Conservation (phyloP, 768 basidiomycete species). For the Imleria badia region DNA sequence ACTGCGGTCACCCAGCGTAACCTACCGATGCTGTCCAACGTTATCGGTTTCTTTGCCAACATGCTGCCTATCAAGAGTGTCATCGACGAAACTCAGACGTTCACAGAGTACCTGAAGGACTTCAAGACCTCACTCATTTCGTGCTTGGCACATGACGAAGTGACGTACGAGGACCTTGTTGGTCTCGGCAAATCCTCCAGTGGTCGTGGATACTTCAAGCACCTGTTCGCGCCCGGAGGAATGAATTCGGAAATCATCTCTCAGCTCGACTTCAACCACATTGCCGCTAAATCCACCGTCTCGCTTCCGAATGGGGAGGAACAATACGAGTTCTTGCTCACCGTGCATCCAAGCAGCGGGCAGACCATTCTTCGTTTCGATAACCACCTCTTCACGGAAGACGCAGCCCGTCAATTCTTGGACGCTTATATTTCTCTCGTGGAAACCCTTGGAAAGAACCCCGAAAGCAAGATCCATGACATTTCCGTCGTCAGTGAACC, state of each 20-base stretch:
- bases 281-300: slow-evolving; percentile 15
- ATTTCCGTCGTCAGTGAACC: slow-evolving; percentile 14
- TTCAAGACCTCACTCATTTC: slow-evolving; percentile 26
- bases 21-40: slow-evolving; percentile 25
- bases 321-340: slow-evolving; percentile 23
- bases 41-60: slow-evolving; percentile 33
- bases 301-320: slow-evolving; percentile 31
- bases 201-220: slow-evolving; percentile 32
- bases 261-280: slow-evolving; percentile 18
- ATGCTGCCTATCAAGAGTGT: slow-evolving; percentile 31
- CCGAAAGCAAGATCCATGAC: slow-evolving; percentile 17
- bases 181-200: slow-evolving; percentile 23
- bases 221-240: slow-evolving; percentile 31
- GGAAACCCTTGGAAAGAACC: slow-evolving; percentile 19
- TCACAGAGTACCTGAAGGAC: slow-evolving; percentile 21
- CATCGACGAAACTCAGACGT: slow-evolving; percentile 25
- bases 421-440: slow-evolving; percentile 30
- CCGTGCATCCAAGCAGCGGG: slow-evolving; percentile 25
- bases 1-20: slow-evolving; percentile 33
- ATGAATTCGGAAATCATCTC: slow-evolving; percentile 28
- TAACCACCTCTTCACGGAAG: slow-evolving; percentile 29
- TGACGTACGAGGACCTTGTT: slow-evolving; percentile 33
- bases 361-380: slow-evolving; percentile 29
- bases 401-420: slow-evolving; percentile 30
- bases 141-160: slow-evolving; percentile 27